phyloP scores from a whole-genome alignment of 495 filamentous ascomycete species.

The Neurospora discreta region DNA sequence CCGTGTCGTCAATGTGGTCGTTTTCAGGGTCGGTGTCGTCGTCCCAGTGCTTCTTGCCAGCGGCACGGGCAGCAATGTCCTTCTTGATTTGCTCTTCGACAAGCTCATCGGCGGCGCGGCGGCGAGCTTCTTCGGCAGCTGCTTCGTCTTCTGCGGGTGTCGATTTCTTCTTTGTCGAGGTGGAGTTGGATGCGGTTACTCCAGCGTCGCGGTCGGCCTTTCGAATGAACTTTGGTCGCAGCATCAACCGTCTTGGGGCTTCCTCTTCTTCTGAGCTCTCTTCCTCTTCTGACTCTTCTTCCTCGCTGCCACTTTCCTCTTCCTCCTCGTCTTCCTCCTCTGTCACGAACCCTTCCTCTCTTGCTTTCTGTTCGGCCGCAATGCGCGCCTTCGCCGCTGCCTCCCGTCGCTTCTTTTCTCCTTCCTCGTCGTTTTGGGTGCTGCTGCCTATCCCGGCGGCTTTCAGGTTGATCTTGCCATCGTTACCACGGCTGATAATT shows the following conservation, averaged over 20 bases:
- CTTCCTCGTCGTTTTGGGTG: conserved; percentile 30
- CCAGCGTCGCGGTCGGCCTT: conserved; percentile 55
- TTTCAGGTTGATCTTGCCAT: conserved; percentile 57
- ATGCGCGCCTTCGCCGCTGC: conserved; percentile 30
- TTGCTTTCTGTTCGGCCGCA: conserved; percentile 36
- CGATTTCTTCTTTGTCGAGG: conserved; percentile 1
- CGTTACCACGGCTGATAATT: conserved; percentile 48
- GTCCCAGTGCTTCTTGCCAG: conserved; percentile 76
- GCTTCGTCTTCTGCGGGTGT: conserved; percentile 24
- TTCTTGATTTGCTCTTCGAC: conserved; percentile 83
- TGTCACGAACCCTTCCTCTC: conserved; percentile 68
- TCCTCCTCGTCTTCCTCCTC: conserved; percentile 37
- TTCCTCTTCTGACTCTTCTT: conserved; percentile 29
- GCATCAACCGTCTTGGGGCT: conserved; percentile 58
- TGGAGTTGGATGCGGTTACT: conserved; percentile 8
- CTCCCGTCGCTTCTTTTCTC: conserved; percentile 31
- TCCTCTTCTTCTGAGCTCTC: conserved; percentile 44
- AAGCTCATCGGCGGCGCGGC: conserved; percentile 59
- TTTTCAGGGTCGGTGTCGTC: conserved; percentile 65
- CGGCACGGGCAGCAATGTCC: conserved; percentile 60
- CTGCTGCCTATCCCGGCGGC: conserved; percentile 11
- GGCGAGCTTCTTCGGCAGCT: conserved; percentile 42
- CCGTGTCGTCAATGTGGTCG: conserved; percentile 73
- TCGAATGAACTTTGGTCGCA: conserved; percentile 85
- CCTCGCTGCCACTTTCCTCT: conserved; percentile 31